Conservation (phyloP, 228 moss, liverwort and hornwort genomes). For the Sphagnum fallax region DNA sequence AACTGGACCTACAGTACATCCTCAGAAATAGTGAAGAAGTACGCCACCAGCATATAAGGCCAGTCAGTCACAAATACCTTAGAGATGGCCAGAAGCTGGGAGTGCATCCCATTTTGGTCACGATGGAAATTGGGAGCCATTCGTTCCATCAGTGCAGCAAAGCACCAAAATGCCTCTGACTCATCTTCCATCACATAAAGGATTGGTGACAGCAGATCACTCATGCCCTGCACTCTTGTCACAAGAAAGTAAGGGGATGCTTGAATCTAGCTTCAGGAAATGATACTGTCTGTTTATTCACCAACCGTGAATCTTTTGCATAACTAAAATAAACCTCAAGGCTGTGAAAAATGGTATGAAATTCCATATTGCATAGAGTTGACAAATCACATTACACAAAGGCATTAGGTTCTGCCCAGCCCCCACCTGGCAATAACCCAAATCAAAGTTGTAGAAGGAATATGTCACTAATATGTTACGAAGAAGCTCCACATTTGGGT, state of each 20-base stretch:
- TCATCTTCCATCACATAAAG: conserved; percentile 70
- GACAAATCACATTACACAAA: too few species aligned
- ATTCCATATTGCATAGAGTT: background rate
- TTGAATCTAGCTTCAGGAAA: too few species aligned
- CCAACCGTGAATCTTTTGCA: background rate
- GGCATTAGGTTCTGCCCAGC: too few species aligned
- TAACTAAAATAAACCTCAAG: background rate
- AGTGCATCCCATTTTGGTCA: conserved; percentile 92
- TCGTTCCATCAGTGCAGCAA: conserved; percentile 86
- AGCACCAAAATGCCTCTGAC: conserved; percentile 91
- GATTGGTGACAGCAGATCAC: conserved; percentile 86
- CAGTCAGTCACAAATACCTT: conserved; percentile 30
- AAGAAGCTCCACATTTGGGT: conserved; percentile 57
- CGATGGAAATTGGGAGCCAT: conserved; percentile 96
- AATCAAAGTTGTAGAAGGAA: conserved; percentile 90
- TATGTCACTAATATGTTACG: conserved; percentile 86
- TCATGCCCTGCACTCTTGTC: conserved; percentile 63
- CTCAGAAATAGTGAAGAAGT: too few species aligned
- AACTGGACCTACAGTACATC: too few species aligned
- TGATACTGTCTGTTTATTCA: too few species aligned
- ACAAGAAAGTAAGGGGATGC: background rate
- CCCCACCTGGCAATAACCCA: conserved; percentile 86
- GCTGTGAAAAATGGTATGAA: background rate
- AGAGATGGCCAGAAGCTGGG: conserved; percentile 78
- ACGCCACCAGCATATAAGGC: too few species aligned